A percentile compares a stretch with the other conserved stretches of the same genome.
Conservation (phyloP, 208 protist species). For the Wallacemonas sp. region DNA sequence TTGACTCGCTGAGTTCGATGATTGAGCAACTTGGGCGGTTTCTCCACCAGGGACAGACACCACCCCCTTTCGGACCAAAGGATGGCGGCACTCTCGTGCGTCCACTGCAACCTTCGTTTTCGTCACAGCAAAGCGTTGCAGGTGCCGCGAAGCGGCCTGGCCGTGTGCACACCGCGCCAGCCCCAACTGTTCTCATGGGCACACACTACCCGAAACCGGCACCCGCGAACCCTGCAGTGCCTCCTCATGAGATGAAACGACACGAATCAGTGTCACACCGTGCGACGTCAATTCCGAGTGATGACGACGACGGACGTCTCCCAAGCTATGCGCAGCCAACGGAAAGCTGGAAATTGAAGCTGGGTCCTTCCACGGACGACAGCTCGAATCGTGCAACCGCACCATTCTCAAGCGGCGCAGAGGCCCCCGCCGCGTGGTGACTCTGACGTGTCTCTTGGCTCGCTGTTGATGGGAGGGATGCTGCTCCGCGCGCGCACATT, state of each 20-base stretch:
- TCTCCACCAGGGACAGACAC: neutral
- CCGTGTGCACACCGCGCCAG: neutral
- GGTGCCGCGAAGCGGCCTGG: neutral
- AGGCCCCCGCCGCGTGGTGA: too few species aligned
- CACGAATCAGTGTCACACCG: too few species aligned
- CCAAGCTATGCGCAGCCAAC: constrained; percentile 78
- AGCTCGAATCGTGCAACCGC: neutral
- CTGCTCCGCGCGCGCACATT: too few species aligned
- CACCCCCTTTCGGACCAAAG: constrained; percentile 1
- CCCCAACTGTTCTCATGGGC: constrained; percentile 9
- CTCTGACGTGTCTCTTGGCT: too few species aligned
- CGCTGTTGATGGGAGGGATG: too few species aligned
- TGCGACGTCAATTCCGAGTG: neutral
- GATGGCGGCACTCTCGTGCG: neutral
- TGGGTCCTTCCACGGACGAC: neutral
- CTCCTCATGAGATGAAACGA: too few species aligned
- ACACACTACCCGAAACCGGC: neutral
- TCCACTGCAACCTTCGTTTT: neutral
- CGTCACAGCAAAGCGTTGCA: neutral
- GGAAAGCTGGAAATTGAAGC: constrained; percentile 71
- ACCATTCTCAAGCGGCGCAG: neutral
- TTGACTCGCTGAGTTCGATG: constrained; percentile 10
- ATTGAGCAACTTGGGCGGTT: constrained; percentile 11
- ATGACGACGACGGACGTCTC: neutral
- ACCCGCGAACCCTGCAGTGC: neutral